These are phyloP conservation scores for Trematosphaeria pertusa DNA, from an alignment of 2,329 filamentous ascomycete species.

Conservation along the genomic window DNA sequence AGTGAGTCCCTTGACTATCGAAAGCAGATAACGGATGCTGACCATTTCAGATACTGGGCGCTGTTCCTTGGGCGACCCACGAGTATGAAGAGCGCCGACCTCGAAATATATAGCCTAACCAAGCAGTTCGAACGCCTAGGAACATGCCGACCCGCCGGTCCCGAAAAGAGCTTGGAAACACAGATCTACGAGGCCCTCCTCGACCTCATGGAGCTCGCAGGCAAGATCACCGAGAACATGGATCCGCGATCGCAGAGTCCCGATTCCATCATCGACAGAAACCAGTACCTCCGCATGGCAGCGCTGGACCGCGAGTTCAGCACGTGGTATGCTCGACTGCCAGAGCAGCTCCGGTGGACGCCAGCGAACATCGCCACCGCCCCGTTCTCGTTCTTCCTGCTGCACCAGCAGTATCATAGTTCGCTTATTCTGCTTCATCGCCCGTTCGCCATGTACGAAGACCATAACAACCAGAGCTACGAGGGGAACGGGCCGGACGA, in stretches of 20 bases:
- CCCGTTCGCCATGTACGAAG: constrained; percentile 61
- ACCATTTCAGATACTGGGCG: constrained; percentile 54
- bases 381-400: constrained; percentile 57
- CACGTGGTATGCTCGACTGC: constrained; percentile 61
- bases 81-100: constrained; percentile 61
- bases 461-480: constrained; percentile 44
- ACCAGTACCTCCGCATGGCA: constrained; percentile 59
- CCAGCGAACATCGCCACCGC: constrained; percentile 44
- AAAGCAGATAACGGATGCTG: not conserved
- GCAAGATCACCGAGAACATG: constrained; percentile 58
- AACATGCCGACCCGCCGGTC: constrained; percentile 46
- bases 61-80: constrained; percentile 62
- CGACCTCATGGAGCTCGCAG: constrained; percentile 64
- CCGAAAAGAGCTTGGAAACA: constrained; percentile 40
- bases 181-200: constrained; percentile 61
- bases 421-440: constrained; percentile 62
- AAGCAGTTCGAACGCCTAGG: constrained; percentile 55
- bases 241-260: constrained; percentile 39
- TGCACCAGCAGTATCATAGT: constrained; percentile 64
- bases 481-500: constrained; percentile 47
- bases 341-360: constrained; percentile 52
- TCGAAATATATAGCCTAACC: constrained; percentile 57
- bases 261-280: constrained; percentile 50
- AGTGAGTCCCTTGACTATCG: constrained; percentile 32
- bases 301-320: constrained; percentile 62